Base-by-base conservation (phyloP, 208 protist species). In the Crithidia bombi region DNA sequence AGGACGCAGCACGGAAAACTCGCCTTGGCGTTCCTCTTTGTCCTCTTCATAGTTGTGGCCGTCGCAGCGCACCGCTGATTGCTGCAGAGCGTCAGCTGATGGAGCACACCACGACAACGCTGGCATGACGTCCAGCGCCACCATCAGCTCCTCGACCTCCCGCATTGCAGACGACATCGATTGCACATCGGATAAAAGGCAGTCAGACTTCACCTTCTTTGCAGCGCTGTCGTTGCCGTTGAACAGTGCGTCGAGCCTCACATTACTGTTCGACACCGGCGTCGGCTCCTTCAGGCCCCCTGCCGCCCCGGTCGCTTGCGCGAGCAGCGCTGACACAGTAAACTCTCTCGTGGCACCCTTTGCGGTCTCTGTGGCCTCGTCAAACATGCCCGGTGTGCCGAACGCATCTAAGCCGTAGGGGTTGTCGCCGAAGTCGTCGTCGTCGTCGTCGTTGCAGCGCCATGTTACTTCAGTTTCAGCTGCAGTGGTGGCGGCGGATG, bases 131-230 rank as follows among this genome's bases (percentile, higher is more conserved):
- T 54, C 44, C 25, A 65, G 44, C 30, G 59, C 44, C 30, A 7
- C 32, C 59, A 65, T 65, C 44, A 65, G 12, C 44, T 65, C 44
- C 38, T 65, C 59, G 10, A 65, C 59, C 21, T 65, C 30, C 3
- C 44, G 59, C 59, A 65, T 65, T 2, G 44, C 59, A 28, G 59
- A 54, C 11, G 59, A 65, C 6, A 33, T 19, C 11, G 59, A 36
- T 2, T 21, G 30, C n/a, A 1, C 41, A 21, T 11, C 32, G 30
- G 32, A 25, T 17, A 25, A 23, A n/a, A 3, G n/a, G 59, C 21
- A 26, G 38, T 47, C 44, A 5, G 19, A n/a, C 44, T 49, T 49
- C 14, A 9, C 14, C 3, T 25, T 19, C n/a, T 43, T 11, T 3
- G 9, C 25, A 26, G 7, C 33, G n/a, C 17, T 58, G 32, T 43